Conservation (phyloP, 2,329 filamentous ascomycete species). For the Graphiopsis chlorocephala region DNA sequence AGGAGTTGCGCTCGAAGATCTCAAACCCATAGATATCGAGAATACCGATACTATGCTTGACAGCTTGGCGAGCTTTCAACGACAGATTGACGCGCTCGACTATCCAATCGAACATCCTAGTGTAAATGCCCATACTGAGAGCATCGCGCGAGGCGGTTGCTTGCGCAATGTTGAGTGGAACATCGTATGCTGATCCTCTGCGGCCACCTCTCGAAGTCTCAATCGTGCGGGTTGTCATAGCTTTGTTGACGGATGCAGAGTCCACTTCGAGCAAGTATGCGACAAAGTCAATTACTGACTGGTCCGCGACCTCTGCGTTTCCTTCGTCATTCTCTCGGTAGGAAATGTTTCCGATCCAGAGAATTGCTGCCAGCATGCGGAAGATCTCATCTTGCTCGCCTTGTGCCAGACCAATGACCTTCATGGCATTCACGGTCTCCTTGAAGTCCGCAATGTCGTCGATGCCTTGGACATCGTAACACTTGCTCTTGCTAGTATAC, state of each 20-base stretch:
- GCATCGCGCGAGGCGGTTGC: conserved; percentile 85
- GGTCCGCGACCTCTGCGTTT: conserved; percentile 81
- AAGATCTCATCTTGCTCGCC: conserved; percentile 94
- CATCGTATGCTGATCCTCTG: conserved; percentile 66
- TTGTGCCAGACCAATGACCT: conserved; percentile 83
- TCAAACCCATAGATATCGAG: conserved; percentile 99
- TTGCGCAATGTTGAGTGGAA: conserved; percentile 82
- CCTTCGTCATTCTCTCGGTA: conserved; percentile 87
- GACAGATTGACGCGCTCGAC: conserved; percentile 88
- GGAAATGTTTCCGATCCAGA: conserved; percentile 93
- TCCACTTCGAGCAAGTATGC: conserved; percentile 92
- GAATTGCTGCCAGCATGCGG: conserved; percentile 83
- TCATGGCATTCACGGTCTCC: conserved; percentile 93
- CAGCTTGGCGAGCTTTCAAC: conserved; percentile 70
- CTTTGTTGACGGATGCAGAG: conserved; percentile 74
- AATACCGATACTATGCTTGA: conserved; percentile 87
- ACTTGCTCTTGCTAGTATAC: conserved; percentile 93
- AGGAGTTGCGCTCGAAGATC: conserved; percentile 98
- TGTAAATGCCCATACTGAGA: conserved; percentile 91
- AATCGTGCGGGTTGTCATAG: conserved; percentile 84
- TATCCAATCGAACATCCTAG: conserved; percentile 98
- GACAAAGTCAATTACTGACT: conserved; percentile 89
- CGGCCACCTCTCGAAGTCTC: conserved; percentile 65
- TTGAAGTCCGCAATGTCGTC: conserved; percentile 86
- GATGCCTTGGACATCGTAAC: conserved; percentile 89